phyloP scores from a whole-genome alignment of 2,329 filamentous ascomycete species.

The Verticillium klebahnii region DNA sequence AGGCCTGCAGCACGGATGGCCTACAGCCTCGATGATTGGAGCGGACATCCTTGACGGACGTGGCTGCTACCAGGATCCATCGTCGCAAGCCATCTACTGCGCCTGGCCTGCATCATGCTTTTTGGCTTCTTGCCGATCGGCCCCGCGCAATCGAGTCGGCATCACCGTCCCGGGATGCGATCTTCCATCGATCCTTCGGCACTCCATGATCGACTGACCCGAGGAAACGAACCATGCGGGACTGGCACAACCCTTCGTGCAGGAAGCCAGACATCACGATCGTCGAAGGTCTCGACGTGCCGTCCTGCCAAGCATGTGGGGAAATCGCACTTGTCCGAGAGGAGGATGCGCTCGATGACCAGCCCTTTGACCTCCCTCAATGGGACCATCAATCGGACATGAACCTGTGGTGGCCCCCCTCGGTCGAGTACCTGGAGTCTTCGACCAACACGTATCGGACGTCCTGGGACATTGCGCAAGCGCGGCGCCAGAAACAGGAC shows the following conservation, averaged over 20 bases:
- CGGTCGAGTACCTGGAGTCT: not conserved
- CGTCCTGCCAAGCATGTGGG: not conserved
- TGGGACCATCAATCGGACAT: not conserved
- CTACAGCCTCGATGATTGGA: no score
- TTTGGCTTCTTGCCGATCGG: no score
- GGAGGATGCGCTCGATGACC: not conserved
- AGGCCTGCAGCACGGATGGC: no score
- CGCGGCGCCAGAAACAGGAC: not conserved
- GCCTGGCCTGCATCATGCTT: no score
- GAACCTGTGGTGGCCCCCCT: conserved; percentile 4
- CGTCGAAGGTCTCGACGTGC: not conserved
- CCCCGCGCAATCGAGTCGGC: no score
- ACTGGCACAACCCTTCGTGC: not conserved
- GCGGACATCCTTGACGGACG: no score
- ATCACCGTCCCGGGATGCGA: no score
- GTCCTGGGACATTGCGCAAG: not conserved
- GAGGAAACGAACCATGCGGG: not conserved
- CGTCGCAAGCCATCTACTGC: no score
- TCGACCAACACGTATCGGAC: not conserved
- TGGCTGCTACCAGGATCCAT: no score
- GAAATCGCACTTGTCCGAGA: not conserved
- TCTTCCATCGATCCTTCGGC: no score
- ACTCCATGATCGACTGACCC: no score
- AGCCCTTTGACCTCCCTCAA: not conserved
- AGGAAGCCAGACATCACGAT: not conserved